Conservation (phyloP, 1,284 basidiomycete genomes). For the Ceratobasidium papillatum region DNA sequence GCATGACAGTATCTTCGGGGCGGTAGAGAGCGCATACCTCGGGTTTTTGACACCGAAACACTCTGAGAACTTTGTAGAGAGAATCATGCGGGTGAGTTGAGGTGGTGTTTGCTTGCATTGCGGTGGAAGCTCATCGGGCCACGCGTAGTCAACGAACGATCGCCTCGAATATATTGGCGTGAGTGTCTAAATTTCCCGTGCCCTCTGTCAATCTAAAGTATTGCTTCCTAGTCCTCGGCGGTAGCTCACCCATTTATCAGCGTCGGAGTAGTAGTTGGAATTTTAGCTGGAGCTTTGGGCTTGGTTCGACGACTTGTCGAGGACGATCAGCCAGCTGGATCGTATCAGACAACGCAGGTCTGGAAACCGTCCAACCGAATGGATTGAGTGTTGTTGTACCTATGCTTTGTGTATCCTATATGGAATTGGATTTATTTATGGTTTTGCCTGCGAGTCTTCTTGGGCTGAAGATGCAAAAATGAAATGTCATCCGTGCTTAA, state of each 20-base stretch:
- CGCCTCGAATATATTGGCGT: slow-evolving; percentile 33
- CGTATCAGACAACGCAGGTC: slow-evolving; percentile 22
- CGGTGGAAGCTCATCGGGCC: background rate
- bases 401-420: slow-evolving; percentile 9
- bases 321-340: slow-evolving; percentile 19
- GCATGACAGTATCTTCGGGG: slow-evolving; percentile 66
- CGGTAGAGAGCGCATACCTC: slow-evolving; percentile 72
- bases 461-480: too few species aligned
- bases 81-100: slow-evolving; percentile 66
- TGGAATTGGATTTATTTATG: background rate
- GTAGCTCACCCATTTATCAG: slow-evolving; percentile 31
- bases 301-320: slow-evolving; percentile 24
- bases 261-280: slow-evolving; percentile 12
- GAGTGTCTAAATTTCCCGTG: background rate
- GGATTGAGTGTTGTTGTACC: slow-evolving; percentile 8
- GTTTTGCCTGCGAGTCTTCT: background rate
- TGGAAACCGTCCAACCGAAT: slow-evolving; percentile 36
- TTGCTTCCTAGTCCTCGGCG: slow-evolving; percentile 8
- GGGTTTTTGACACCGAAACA: slow-evolving; percentile 67
- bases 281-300: slow-evolving; percentile 13
- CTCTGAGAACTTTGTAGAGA: slow-evolving; percentile 74
- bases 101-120: background rate
- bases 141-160: slow-evolving; percentile 21
- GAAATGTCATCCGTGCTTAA: too few species aligned
- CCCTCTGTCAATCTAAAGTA: background rate